A percentile compares a stretch with the other conserved stretches of the same genome.
These are phyloP conservation scores for Aureobasidium leucospermi DNA, from an alignment of 2,329 filamentous ascomycete genomes.

Conservation along the genomic window DNA sequence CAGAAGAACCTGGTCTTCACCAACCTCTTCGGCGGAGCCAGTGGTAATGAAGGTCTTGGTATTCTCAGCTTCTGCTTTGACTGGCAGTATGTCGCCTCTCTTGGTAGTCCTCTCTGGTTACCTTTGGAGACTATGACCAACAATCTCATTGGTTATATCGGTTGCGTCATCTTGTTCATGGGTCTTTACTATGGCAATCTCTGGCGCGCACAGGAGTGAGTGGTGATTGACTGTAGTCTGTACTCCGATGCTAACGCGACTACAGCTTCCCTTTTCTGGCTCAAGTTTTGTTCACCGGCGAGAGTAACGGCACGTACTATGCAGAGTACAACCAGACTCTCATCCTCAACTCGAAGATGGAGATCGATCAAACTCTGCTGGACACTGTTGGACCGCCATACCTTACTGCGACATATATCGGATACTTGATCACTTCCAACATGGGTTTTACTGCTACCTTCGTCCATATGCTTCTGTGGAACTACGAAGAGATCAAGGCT, in stretches of 20 bases:
- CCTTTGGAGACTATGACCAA: slow-evolving; percentile 35
- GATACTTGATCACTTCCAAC: slow-evolving; percentile 38
- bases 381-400: slow-evolving; percentile 34
- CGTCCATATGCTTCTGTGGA: slow-evolving; percentile 33
- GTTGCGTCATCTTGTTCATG: slow-evolving; percentile 32
- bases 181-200: slow-evolving; percentile 38
- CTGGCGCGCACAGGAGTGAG: slow-evolving; percentile 29
- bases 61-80: slow-evolving; percentile 38
- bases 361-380: slow-evolving; percentile 32
- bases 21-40: slow-evolving; percentile 44
- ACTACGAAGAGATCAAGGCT: slow-evolving; percentile 31
- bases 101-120: slow-evolving; percentile 30
- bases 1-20: slow-evolving; percentile 38
- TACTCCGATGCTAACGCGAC: background rate
- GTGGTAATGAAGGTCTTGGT: slow-evolving; percentile 40
- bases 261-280: slow-evolving; percentile 37
- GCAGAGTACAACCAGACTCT: slow-evolving; percentile 37
- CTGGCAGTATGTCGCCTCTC: slow-evolving; percentile 38
- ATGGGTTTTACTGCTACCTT: slow-evolving; percentile 42
- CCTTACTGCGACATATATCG: slow-evolving; percentile 28
- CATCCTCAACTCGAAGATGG: slow-evolving; percentile 34
- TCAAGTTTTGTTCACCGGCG: slow-evolving; percentile 32
- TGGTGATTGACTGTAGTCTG: background rate
- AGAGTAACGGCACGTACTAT: slow-evolving; percentile 31
- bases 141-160: slow-evolving; percentile 32